These are phyloP conservation scores for Vickermania ingenoplastis DNA, from an alignment of 208 protist genomes.

Conservation along the genomic window DNA sequence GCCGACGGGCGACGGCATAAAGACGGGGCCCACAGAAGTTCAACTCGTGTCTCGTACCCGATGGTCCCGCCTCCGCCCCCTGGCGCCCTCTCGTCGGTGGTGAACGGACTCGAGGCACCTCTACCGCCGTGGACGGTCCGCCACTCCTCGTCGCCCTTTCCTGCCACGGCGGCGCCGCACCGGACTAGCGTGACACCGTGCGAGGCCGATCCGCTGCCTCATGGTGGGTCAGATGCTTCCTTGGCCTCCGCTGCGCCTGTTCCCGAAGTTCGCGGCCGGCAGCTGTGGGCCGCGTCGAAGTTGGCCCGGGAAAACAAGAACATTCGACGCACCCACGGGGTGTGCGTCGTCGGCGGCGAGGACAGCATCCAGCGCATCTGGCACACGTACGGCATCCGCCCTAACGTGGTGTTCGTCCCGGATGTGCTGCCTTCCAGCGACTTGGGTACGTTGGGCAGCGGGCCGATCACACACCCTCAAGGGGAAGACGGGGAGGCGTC, in stretches of 20 bases:
- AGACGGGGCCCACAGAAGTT: too few relatives aligned
- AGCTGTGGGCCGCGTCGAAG: conserved; percentile 53
- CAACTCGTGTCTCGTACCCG: too few relatives aligned
- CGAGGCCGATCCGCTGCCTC: conserved; percentile 25
- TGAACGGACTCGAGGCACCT: too few relatives aligned
- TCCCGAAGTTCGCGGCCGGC: too few relatives aligned
- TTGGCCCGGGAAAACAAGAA: conserved; percentile 39
- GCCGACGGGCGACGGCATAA: too few relatives aligned
- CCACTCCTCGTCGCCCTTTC: not conserved
- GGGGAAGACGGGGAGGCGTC: not conserved
- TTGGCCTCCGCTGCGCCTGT: too few relatives aligned
- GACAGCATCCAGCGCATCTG: conserved; percentile 60
- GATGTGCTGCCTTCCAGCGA: conserved; percentile 15
- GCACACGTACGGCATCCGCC: conserved; percentile 51
- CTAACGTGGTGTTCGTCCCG: conserved; percentile 76
- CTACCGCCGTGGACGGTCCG: not conserved
- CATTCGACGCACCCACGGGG: conserved; percentile 30
- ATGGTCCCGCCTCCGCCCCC: too few relatives aligned
- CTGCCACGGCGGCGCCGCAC: not conserved
- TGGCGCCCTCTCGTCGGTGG: too few relatives aligned
- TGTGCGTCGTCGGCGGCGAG: conserved; percentile 71
- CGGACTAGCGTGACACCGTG: conserved; percentile 10
- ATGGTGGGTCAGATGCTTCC: too few relatives aligned
- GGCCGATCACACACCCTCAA: not conserved
- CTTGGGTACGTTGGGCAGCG: too few relatives aligned